Base-by-base conservation (phyloP, 176 grass and related monocot genomes). In the Aegilops umbellulata region DNA sequence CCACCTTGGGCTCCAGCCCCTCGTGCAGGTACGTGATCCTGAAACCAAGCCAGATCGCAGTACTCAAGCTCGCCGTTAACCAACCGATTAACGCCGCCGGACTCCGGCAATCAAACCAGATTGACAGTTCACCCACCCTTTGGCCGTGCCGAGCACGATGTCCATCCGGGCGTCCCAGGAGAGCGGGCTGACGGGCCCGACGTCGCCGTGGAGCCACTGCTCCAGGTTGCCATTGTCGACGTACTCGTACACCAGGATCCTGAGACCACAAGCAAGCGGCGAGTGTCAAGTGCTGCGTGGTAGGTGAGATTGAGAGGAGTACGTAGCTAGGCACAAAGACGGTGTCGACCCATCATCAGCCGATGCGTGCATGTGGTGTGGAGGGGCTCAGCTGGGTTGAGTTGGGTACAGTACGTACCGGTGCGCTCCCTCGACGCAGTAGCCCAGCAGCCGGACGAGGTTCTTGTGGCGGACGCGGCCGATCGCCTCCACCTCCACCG, bases 391-490 rank as follows among this genome's bases (percentile, higher is more conserved):
- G 77, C 10, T 24, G 0, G 0, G 27, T 31, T 31, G 7, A 19
- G 65, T 19, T 19, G 49, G 31, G 11, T 19, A 5, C 55, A 7
- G 6, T 74, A 92, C 94, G 7, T 74, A 92, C 94, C 94, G 80
- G 77, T 90, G 90, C 6, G 92, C 94, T 66, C 94, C 94, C 86
- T 97, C 94, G 42, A 89, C 92, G 89, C 94, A 97, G 84, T 92
- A 97, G 78, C 94, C 94, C 23, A 97, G 82, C 76, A 97, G 26
- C 34, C 92, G 85, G 25, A 94, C 94, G 1, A 97, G 89, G 27
- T 97, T 88, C 90, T 97, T 97, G 82, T 97, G 94, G 26, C 94
- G 92, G 80, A 97, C 94, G 75, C 94, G 92, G 10, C 94, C 94
- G 91, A 97, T 97, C 67, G 94, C 92, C 86, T 97, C 94, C 26